phyloP scores from a whole-genome alignment of 208 protist species.

The Acanthamoeba sp. region DNA sequence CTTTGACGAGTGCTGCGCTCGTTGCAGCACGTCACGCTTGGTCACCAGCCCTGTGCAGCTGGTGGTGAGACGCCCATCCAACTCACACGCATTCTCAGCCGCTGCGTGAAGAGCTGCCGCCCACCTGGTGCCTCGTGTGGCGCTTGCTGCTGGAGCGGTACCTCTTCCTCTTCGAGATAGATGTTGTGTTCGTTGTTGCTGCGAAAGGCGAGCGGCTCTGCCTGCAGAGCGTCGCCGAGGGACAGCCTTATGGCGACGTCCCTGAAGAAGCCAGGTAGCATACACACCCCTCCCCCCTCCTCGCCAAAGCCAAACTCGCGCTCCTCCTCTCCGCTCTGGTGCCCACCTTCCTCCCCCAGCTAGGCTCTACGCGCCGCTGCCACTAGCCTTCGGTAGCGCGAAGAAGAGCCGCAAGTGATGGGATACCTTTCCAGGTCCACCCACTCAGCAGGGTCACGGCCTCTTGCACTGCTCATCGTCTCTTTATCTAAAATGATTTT shows the following conservation, averaged over 20 bases:
- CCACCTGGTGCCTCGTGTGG: no score
- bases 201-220: not conserved
- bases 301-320: not conserved
- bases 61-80: no score
- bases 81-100: no score
- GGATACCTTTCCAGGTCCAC: not conserved
- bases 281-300: not conserved
- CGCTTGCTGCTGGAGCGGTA: not conserved
- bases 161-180: constrained; percentile 22
- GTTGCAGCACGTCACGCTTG: not conserved
- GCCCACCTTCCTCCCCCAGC: not conserved
- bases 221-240: constrained; percentile 3
- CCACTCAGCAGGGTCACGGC: not conserved
- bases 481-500: not conserved
- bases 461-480: not conserved
- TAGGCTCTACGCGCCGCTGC: not conserved
- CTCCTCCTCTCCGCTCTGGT: no score
- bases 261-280: constrained; percentile 68
- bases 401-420: not conserved
- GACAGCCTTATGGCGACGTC: not conserved
- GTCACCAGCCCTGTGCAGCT: not conserved
- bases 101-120: no score
- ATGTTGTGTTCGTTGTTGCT: constrained; percentile 69
- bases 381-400: not conserved
- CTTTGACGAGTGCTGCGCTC: constrained; percentile 47